Base-by-base conservation (phyloP, 768 basidiomycete species). In the Boletus subparvulus region DNA sequence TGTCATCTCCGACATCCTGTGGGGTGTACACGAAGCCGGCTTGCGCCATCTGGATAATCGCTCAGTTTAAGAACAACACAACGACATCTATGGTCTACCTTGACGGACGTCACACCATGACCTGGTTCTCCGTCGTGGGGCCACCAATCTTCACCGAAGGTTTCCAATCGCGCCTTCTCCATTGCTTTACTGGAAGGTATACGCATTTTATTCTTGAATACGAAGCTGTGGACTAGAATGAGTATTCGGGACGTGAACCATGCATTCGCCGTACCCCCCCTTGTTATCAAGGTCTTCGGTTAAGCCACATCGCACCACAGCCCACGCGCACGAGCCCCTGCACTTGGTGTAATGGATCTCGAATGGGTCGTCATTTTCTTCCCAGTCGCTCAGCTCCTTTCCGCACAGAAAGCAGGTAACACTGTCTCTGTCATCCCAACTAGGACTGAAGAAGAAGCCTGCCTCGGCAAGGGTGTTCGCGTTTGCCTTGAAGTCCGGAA, bases 21-120 rank as follows among this genome's bases (percentile, higher is more conserved):
- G 93, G 90, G 1, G 85, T 86, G 68, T 81, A 92, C 0, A 92
- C 81, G 66, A 96, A 97, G 9, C 95, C 95, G 3, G 94, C 93
- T 61, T 83, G 83, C 0, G 94, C 90, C 83, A 98, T 87, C 94
- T 65, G 16, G 16, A 47, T 2, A 46, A 54, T 26, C 28, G 26
- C 45, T 47, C 26, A 54, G 49, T 14, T 61, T n/a, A 42, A 24
- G 56, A 28, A 35, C 41, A 28, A 1, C 8, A 6, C 9, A 33
- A 16, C 17, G 9, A 30, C 13, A 45, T 6, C 32, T 3, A 32
- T 9, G 43, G 54, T 61, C 6, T 58, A 87, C 92, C 77, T 86
- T 89, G 68, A 78, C 79, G 11, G 90, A 88, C 39, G 75, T 84
- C n/a, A 88, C 88, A 24, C 82, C 80, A 57, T 92, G 88, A 35